Conservation (phyloP, 1,139 yeast species). For the Yamadazyma atlantica region DNA sequence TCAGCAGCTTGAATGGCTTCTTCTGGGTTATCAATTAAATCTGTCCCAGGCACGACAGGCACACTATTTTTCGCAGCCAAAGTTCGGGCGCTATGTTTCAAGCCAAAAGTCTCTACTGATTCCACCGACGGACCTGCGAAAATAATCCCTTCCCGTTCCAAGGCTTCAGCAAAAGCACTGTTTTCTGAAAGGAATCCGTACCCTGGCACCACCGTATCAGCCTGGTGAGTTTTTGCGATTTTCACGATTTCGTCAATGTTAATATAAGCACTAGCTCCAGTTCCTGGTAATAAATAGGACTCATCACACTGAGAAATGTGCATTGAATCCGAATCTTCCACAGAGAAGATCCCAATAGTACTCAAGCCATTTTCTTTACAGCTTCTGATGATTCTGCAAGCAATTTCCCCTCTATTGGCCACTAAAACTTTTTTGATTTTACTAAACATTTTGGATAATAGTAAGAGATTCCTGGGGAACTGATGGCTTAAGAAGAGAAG, state of each 20-base stretch:
- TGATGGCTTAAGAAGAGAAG: no score
- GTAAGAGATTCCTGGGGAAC: no score
- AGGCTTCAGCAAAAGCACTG: constrained; percentile 4
- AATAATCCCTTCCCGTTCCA: constrained; percentile 3
- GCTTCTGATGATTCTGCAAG: constrained; percentile 6
- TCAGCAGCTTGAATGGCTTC: constrained; percentile 22
- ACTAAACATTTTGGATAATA: neutral
- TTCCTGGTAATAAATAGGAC: constrained; percentile 4
- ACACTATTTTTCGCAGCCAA: constrained; percentile 7
- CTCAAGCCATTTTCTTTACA: constrained; percentile 5
- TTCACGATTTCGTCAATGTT: constrained; percentile 5
- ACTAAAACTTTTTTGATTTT: constrained; percentile 5
- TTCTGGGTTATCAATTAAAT: constrained; percentile 2
- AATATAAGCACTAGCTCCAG: constrained; percentile 4
- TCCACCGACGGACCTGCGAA: constrained; percentile 8
- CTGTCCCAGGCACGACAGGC: constrained; percentile 8
- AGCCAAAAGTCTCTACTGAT: constrained; percentile 6
- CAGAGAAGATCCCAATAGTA: constrained; percentile 4
- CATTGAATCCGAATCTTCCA: constrained; percentile 5
- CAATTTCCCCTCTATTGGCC: constrained; percentile 10
- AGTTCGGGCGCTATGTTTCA: constrained; percentile 7
- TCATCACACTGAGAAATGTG: constrained; percentile 7
- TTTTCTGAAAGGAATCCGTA: constrained; percentile 27
- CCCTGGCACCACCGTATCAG: constrained; percentile 47
- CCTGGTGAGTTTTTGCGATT: constrained; percentile 17